A percentile compares a stretch with the other conserved stretches of the same genome.
Conservation (phyloP, 2,329 filamentous ascomycete genomes). For the Albophoma yamanashiensis region DNA sequence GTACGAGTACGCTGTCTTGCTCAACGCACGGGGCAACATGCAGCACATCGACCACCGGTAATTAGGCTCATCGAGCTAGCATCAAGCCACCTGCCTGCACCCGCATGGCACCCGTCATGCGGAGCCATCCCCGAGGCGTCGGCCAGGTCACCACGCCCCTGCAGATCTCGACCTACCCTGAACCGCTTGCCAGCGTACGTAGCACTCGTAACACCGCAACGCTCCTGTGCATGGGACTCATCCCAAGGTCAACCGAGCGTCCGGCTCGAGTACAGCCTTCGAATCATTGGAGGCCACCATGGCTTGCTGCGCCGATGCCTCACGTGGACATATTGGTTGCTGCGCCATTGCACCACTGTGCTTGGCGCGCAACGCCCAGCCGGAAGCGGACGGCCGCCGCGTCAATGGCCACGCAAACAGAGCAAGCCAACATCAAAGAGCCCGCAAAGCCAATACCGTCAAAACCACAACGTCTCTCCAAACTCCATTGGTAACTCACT, state of each 20-base stretch:
- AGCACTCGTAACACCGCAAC: not conserved
- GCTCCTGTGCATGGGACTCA: not conserved
- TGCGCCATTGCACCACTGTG: not conserved
- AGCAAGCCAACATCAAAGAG: not conserved
- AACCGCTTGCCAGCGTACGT: not conserved
- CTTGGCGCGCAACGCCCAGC: not conserved
- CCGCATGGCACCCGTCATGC: too few species aligned
- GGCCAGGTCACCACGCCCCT: not conserved
- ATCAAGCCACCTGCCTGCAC: not conserved
- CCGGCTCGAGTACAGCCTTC: not conserved
- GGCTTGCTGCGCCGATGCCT: not conserved
- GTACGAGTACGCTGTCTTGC: too few species aligned
- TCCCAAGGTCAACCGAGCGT: too few species aligned
- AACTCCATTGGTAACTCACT: not conserved
- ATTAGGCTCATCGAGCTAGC: not conserved
- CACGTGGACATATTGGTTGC: not conserved
- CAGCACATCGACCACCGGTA: too few species aligned
- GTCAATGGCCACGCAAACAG: too few species aligned
- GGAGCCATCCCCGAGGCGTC: too few species aligned
- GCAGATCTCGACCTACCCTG: not conserved
- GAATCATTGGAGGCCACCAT: not conserved
- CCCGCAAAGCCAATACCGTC: not conserved
- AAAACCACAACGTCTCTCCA: not conserved
- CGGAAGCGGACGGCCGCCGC: too few species aligned
- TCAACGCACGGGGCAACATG: too few species aligned